Evolutionary conservation across 805 yeast species (phyloP), one percentile per base, ranked within the genome.

Genomic region (Sungouiozyma intestinalis): DNA sequence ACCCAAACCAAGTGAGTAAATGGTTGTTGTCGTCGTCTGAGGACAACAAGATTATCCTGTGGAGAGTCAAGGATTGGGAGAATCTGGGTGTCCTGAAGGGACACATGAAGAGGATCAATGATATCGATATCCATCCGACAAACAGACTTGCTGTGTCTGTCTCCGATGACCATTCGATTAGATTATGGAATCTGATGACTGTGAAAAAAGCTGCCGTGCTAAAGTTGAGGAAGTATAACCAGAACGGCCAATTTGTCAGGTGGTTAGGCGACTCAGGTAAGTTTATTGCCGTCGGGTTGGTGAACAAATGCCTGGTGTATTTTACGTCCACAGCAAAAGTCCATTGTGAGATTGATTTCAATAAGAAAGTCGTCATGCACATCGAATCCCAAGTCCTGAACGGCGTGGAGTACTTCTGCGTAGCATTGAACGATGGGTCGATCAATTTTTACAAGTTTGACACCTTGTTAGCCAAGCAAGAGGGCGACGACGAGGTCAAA

Each of bases 1-100:
- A 39, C 3, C 47, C 52, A 33, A 48, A 48, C 27, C 29, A 24
- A 24, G 6, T 24, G 29, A 54, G 52, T 35, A 86, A 81, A 56
- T 92, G 98, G 98, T 70, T 92, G 31, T 65, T 92, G 19, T 81
- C 94, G 11, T 95, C 92, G 1, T 83, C 88, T 2, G 95, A 84
- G 36, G 97, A 92, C 59, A 94, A 96, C 18, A 81, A 79, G 45
- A 78, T 92, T 38, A 76, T 86, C 40, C 74, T 92, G 35, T 92
- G 98, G 98, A 72, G 97, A 62, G 83, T 92, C 3, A 86, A 85
- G 60, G 98, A 92, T 64, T 92, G 98, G 98, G 97, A 92, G 58
- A 72, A 78, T 35, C 79, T 85, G 59, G 94, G 92, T 3, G 77
- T 80, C 13, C 68, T 92, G 61, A 87, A 87, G 60, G 97, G 97